Conservation (phyloP, 805 yeast genomes). For the Candida boidinii region DNA sequence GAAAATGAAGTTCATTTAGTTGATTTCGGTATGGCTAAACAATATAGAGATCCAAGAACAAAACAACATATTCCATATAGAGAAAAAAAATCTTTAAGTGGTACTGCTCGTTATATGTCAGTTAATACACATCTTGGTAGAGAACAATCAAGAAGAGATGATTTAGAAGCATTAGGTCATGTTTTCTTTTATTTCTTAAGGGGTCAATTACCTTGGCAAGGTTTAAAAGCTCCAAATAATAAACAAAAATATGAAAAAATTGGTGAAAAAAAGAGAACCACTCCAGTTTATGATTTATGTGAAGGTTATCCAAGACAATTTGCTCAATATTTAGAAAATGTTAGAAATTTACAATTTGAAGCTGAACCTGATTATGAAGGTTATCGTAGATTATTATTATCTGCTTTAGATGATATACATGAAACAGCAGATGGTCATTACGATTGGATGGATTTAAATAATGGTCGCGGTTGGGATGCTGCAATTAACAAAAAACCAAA, state of each 20-base stretch:
- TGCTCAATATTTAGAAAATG: slow-evolving; percentile 84
- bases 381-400: slow-evolving; percentile 66
- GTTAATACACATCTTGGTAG: slow-evolving; percentile 96
- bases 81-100: slow-evolving; percentile 91
- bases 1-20: slow-evolving; percentile 84
- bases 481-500: slow-evolving; percentile 85
- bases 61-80: slow-evolving; percentile 94
- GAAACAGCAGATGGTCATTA: slow-evolving; percentile 79
- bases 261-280: slow-evolving; percentile 91
- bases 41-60: slow-evolving; percentile 93
- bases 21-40: slow-evolving; percentile 98
- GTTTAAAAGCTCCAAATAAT: slow-evolving; percentile 95
- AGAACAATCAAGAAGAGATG: slow-evolving; percentile 95
- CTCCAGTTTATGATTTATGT: slow-evolving; percentile 79
- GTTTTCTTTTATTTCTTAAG: slow-evolving; percentile 91
- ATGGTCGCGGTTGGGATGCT: slow-evolving; percentile 95
- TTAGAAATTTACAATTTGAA: slow-evolving; percentile 83
- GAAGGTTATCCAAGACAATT: slow-evolving; percentile 88
- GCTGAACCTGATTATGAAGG: slow-evolving; percentile 93
- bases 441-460: slow-evolving; percentile 96
- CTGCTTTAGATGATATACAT: slow-evolving; percentile 65
- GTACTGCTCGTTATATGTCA: slow-evolving; percentile 98
- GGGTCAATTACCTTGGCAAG: slow-evolving; percentile 98
- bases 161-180: slow-evolving; percentile 92
- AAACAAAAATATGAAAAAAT: slow-evolving; percentile 96